Base-by-base conservation (phyloP, 768 basidiomycete species). In the Leucogyrophana mollusca region DNA sequence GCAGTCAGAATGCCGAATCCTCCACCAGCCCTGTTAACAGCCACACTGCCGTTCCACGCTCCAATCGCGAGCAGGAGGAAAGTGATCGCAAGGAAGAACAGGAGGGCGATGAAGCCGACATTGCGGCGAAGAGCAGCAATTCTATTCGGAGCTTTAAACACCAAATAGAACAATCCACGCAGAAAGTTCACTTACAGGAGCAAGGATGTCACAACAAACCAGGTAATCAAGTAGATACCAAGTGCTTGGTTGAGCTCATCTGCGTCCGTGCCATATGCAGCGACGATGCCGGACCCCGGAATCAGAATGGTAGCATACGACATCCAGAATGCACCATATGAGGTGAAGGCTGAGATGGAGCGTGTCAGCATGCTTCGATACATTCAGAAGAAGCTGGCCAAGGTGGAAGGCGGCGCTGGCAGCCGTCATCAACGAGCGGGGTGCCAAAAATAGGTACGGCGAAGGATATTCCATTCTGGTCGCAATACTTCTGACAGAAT, bases 321-420 rank as follows among this genome's bases (percentile, higher is more conserved):
- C 69, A 93, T 71, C 90, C 90, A 94, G 74, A 93, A 94, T 2
- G 83, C 87, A 18, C 91, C 91, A 50, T 87, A 94, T 1, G 85
- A 85, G 0, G 80, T 73, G 74, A 92, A 93, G 0, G 89, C 90
- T 85, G 51, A 21, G 14, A n/a, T n/a, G n/a, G n/a, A n/a, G n/a
- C n/a, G 32, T 33, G 18, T 43, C 23, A 48, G n/a, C 16, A 33
- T 46, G 17, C 13, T 32, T 34, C n/a, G 30, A 14, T 13, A 34
- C 33, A 33, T n/a, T n/a, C 32, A 33, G 9, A 33, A 33, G n/a
- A n/a, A n/a, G n/a, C n/a, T n/a, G n/a, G n/a, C n/a, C n/a, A n/a
- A n/a, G n/a, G n/a, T n/a, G n/a, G n/a, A n/a, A n/a, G n/a, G n/a
- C n/a, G n/a, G n/a, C n/a, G n/a, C n/a, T 13, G 27, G 27, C 27